phyloP scores from a whole-genome alignment of 805 yeast genomes.

The Candida nanaspora region DNA sequence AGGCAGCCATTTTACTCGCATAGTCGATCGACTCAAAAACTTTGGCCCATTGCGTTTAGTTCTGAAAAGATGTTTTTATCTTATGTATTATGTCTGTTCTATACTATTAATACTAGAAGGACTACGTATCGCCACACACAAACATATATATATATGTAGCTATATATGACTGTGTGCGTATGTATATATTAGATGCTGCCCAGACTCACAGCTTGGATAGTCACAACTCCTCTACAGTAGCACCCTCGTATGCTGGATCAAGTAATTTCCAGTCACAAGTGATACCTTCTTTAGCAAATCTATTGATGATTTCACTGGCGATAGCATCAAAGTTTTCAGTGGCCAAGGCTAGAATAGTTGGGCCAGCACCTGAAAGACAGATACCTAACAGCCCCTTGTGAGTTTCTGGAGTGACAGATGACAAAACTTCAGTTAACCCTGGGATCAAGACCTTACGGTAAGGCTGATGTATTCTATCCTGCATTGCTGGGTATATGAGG shows the following conservation, averaged over 20 bases:
- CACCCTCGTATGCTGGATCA: conserved; percentile 86
- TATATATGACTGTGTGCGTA: neutral
- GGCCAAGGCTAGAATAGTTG: conserved; percentile 91
- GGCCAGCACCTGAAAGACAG: conserved; percentile 97
- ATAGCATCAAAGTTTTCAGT: conserved; percentile 80
- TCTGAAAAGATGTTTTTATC: too few species aligned
- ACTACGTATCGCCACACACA: too few species aligned
- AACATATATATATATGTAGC: too few species aligned
- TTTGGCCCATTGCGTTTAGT: too few species aligned
- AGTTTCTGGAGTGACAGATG: conserved; percentile 70
- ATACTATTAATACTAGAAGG: too few species aligned
- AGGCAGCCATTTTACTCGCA: too few species aligned
- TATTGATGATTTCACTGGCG: conserved; percentile 64
- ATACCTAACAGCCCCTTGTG: conserved; percentile 88
- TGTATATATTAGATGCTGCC: too few species aligned
- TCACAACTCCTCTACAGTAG: conserved; percentile 39
- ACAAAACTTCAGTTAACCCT: conserved; percentile 76
- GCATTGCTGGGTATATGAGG: conserved; percentile 90
- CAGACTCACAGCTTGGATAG: neutral
- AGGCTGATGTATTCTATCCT: conserved; percentile 95
- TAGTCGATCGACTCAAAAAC: too few species aligned
- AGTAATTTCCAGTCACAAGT: conserved; percentile 77
- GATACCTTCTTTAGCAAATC: conserved; percentile 60
- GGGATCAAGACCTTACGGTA: conserved; percentile 89
- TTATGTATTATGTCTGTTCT: too few species aligned